Conservation (phyloP, 2,329 filamentous ascomycete species). For the Colletotrichum limetticola region DNA sequence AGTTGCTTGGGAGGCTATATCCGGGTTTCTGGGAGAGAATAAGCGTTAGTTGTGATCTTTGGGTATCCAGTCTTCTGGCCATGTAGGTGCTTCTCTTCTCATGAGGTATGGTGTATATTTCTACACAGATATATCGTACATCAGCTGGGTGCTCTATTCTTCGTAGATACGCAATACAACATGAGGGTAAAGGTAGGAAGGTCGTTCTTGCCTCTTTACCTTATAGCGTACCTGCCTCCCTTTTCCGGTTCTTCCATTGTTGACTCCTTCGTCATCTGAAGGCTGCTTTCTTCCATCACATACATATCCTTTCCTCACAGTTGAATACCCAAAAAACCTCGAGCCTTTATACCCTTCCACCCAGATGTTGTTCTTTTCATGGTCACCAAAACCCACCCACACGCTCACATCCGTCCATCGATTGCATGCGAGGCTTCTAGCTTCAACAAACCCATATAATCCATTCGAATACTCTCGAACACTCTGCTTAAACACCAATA, state of each 20-base stretch:
- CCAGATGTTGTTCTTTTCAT: not conserved
- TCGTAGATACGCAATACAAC: not conserved
- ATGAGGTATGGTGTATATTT: too few relatives aligned
- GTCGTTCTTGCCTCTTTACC: not conserved
- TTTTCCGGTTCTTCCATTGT: not conserved
- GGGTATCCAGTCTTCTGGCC: too few relatives aligned
- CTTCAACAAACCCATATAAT: not conserved
- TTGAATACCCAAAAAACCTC: not conserved
- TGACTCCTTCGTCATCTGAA: not conserved
- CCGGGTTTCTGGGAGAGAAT: slow-evolving; percentile 46
- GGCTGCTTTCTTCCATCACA: not conserved
- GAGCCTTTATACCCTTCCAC: not conserved
- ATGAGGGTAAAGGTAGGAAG: not conserved
- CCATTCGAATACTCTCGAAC: too few relatives aligned
- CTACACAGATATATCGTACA: too few relatives aligned
- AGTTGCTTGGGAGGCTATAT: slow-evolving; percentile 55
- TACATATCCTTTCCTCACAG: not conserved
- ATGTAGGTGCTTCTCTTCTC: not conserved
- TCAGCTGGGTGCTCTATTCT: not conserved
- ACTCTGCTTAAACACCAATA: not conserved
- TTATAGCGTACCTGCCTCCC: not conserved
- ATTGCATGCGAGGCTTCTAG: not conserved
- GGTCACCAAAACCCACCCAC: not conserved
- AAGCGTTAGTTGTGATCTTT: not conserved
- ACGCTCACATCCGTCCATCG: not conserved